Percentiles rank a stretch among this genome's conserved stretches.
Conservation (phyloP, 192 early-diverging fungal genomes). For the Coemansia sp. region DNA sequence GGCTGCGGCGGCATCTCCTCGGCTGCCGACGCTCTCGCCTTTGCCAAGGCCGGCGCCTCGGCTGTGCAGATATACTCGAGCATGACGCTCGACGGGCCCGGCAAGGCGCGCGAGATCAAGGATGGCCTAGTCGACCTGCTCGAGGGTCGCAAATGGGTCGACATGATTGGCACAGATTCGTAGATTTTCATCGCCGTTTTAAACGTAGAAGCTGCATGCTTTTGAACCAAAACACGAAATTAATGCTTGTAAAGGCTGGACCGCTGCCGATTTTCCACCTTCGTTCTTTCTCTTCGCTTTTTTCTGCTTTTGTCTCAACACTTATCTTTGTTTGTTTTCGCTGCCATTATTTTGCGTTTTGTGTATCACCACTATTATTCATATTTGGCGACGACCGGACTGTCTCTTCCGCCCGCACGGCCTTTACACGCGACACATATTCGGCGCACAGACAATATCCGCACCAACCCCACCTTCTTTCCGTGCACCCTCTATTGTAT, state of each 20-base stretch:
- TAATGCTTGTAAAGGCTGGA: too few species aligned
- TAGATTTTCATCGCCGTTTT: neutral
- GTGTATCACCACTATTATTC: too few species aligned
- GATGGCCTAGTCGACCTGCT: constrained; percentile 66
- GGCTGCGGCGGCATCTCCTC: constrained; percentile 83
- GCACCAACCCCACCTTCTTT: too few species aligned
- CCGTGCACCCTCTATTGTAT: too few species aligned
- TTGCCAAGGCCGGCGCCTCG: constrained; percentile 79
- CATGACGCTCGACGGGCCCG: constrained; percentile 75
- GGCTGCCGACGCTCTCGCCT: constrained; percentile 75
- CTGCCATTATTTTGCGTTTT: too few species aligned
- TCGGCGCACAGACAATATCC: too few species aligned
- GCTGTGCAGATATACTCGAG: constrained; percentile 80
- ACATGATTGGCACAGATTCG: constrained; percentile 48
- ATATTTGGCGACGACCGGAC: too few species aligned
- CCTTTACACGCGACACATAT: too few species aligned
- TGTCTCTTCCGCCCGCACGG: too few species aligned
- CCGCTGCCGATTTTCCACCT: neutral
- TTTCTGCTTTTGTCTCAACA: neutral
- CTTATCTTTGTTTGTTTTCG: too few species aligned
- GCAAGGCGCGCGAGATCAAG: constrained; percentile 76
- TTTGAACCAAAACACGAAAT: neutral
- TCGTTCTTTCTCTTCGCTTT: neutral
- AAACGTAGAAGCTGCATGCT: neutral
- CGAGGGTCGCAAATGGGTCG: constrained; percentile 70